Evolutionary conservation across 2,329 filamentous ascomycete species (phyloP).

Genomic region (Bertia moriformis): DNA sequence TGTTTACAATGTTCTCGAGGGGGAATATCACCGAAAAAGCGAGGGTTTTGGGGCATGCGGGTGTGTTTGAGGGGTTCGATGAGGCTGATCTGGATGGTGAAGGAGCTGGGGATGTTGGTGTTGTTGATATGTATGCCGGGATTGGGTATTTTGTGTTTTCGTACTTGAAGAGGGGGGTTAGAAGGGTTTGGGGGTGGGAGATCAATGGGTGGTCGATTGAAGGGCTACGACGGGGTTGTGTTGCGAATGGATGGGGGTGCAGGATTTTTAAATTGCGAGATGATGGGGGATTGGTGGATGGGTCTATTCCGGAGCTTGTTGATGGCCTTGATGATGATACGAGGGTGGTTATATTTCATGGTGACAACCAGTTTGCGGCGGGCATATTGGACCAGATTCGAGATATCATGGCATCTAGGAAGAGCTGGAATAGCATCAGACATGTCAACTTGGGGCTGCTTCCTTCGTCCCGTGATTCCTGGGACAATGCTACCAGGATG

Average conservation of each 20-base stretch:
- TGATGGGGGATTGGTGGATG: slow-evolving; percentile 8
- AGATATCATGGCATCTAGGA: neutral
- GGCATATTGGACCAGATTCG: slow-evolving; percentile 4
- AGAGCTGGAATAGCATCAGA: slow-evolving; percentile 2
- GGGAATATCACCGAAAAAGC: slow-evolving; percentile 50
- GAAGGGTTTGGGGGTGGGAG: slow-evolving; percentile 43
- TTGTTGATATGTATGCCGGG: slow-evolving; percentile 48
- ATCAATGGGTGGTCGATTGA: slow-evolving; percentile 47
- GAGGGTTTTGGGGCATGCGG: slow-evolving; percentile 25
- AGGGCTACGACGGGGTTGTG: slow-evolving; percentile 39
- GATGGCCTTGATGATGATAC: slow-evolving; percentile 11
- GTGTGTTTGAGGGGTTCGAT: slow-evolving; percentile 14
- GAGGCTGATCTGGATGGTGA: slow-evolving; percentile 6
- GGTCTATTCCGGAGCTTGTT: slow-evolving; percentile 9
- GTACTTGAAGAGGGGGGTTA: slow-evolving; percentile 35
- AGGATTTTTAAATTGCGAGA: slow-evolving; percentile 12
- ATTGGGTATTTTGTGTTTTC: slow-evolving; percentile 54
- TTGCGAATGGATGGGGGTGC: slow-evolving; percentile 27
- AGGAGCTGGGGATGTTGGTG: slow-evolving; percentile 12
- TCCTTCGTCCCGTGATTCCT: slow-evolving; percentile 6
- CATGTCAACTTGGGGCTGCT: slow-evolving; percentile 12
- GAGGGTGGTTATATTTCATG: slow-evolving; percentile 26
- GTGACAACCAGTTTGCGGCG: slow-evolving; percentile 25
- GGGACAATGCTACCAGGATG: slow-evolving; percentile 6
- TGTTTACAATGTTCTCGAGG: slow-evolving; percentile 51